A percentile compares a stretch with the other conserved stretches of the same genome.
Conservation (phyloP, 2,329 filamentous ascomycete genomes). For the Fusarium begoniae region DNA sequence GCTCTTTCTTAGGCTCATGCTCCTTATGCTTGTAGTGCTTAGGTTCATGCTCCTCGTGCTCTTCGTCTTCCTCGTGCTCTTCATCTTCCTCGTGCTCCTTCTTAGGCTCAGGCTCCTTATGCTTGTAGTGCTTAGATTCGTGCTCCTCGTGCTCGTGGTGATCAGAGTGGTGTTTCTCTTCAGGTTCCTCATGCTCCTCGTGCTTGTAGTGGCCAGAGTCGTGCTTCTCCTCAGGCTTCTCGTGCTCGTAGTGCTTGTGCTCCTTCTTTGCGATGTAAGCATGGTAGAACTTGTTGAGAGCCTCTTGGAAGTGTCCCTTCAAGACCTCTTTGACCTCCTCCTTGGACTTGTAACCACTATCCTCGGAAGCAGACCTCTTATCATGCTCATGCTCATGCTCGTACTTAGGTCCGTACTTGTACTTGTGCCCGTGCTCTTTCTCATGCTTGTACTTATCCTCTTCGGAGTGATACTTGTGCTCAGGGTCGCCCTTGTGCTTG, state of each 20-base stretch:
- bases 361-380: neutral
- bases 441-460: neutral
- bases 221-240: neutral
- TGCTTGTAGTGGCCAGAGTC: neutral
- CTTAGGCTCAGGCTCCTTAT: neutral
- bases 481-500: neutral
- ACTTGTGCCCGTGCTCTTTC: neutral
- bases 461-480: neutral
- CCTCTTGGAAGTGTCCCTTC: neutral
- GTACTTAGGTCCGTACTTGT: neutral
- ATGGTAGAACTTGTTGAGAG: slow-evolving; percentile 2
- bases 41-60: neutral
- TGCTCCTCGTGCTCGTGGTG: neutral
- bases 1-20: neutral
- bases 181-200: neutral
- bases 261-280: neutral
- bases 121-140: neutral
- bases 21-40: neutral
- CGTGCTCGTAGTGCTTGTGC: neutral
- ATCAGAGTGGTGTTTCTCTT: neutral
- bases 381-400: neutral
- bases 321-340: neutral
- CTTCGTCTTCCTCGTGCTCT: neutral
- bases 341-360: neutral
- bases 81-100: neutral